A percentile compares a stretch with the other conserved stretches of the same genome.
Evolutionary conservation across 306 rosid species (phyloP).

Genomic region (Lablab purpureus): DNA sequence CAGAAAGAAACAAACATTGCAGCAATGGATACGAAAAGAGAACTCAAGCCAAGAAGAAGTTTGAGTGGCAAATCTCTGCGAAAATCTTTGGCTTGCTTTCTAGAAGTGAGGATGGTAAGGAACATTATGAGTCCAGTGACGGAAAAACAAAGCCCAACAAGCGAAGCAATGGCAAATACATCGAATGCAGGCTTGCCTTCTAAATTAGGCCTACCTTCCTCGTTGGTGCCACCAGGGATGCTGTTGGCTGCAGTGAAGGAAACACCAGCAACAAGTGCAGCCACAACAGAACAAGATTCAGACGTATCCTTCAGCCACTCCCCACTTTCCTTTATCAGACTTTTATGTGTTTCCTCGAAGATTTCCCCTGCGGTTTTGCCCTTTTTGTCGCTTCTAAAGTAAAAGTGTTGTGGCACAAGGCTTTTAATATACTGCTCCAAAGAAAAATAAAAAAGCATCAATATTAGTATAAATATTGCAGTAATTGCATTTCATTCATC

Average conservation of each 20-base stretch:
- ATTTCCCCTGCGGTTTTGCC: slow-evolving; percentile 34
- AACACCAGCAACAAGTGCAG: slow-evolving; percentile 51
- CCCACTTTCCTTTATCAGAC: background rate
- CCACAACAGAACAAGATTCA: slow-evolving; percentile 56
- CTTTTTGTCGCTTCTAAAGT: background rate
- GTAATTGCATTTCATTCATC: background rate
- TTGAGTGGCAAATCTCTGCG: slow-evolving; percentile 51
- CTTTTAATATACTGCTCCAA: slow-evolving; percentile 46
- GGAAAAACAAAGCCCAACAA: slow-evolving; percentile 65
- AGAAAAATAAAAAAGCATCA: background rate
- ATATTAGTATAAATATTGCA: background rate
- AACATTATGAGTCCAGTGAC: slow-evolving; percentile 69
- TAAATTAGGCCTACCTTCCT: slow-evolving; percentile 48
- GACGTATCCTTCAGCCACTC: slow-evolving; percentile 55
- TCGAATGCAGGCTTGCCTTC: slow-evolving; percentile 51
- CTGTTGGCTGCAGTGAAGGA: slow-evolving; percentile 52
- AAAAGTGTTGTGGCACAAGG: slow-evolving; percentile 37
- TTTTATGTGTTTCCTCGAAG: slow-evolving; percentile 36
- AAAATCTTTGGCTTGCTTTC: slow-evolving; percentile 62
- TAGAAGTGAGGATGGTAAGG: slow-evolving; percentile 66
- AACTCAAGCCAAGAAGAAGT: slow-evolving; percentile 57
- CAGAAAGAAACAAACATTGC: slow-evolving; percentile 63
- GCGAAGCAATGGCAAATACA: slow-evolving; percentile 54
- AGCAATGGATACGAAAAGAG: slow-evolving; percentile 63
- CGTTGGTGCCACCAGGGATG: slow-evolving; percentile 55